Percentiles rank a stretch among this genome's conserved stretches.
phyloP scores from a whole-genome alignment of 495 filamentous ascomycete species.

The Mytilinidion resinicola region DNA sequence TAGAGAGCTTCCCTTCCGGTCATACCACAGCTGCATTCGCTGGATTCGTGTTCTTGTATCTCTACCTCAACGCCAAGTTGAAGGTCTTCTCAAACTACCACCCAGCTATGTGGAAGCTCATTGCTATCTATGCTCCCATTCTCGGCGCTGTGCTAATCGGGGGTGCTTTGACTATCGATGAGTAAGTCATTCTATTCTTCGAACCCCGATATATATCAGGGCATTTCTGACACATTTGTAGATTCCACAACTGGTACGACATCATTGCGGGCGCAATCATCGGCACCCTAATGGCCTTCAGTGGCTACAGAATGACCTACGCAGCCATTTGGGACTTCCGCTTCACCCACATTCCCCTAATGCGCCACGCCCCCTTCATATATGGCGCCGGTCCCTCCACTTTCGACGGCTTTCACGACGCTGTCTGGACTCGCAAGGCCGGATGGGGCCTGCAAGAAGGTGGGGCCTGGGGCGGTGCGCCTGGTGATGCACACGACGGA shows the following conservation, averaged over 20 bases:
- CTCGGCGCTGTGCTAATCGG: conserved; percentile 53
- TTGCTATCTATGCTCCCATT: conserved; percentile 51
- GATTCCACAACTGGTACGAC: conserved; percentile 43
- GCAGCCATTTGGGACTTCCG: conserved; percentile 22
- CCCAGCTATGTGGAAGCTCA: conserved; percentile 57
- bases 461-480: conserved; percentile 22
- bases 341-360: conserved; percentile 33
- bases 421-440: conserved; percentile 23
- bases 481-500: conserved; percentile 15
- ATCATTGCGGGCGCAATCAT: conserved; percentile 31
- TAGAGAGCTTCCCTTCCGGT: conserved; percentile 47
- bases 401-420: conserved; percentile 23
- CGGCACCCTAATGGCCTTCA: conserved; percentile 31
- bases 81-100: conserved; percentile 54
- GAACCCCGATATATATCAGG: no score
- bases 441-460: conserved; percentile 24
- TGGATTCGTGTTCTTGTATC: conserved; percentile 45
- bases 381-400: conserved; percentile 20
- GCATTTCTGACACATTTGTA: no score
- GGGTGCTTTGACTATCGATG: conserved; percentile 55
- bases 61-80: conserved; percentile 53
- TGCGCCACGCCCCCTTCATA: conserved; percentile 26
- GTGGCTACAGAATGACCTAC: conserved; percentile 31
- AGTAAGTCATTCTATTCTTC: conserved; percentile 11
- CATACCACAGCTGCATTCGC: conserved; percentile 50